Evolutionary conservation across 805 yeast genomes (phyloP).

Genomic region (Suhomyces canberraensis): DNA sequence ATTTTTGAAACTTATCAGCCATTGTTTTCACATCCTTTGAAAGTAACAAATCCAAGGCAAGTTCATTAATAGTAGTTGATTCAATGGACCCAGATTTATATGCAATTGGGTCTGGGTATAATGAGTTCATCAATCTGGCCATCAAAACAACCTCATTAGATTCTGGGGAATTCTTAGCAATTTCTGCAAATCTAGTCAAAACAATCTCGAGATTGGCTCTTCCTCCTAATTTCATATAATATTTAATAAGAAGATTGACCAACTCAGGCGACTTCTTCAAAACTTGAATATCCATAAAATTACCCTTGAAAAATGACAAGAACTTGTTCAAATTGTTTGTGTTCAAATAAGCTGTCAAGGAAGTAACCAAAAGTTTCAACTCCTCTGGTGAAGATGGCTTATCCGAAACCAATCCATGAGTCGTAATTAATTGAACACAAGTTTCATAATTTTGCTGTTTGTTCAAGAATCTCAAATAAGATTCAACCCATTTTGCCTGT

Average conservation of each 20-base stretch:
- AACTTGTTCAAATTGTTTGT: constrained; percentile 16
- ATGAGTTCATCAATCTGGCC: constrained; percentile 19
- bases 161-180: constrained; percentile 12
- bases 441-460: background rate
- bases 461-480: constrained; percentile 14
- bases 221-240: constrained; percentile 19
- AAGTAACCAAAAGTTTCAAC: background rate
- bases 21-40: constrained; percentile 11
- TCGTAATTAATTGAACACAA: constrained; percentile 9
- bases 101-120: constrained; percentile 6
- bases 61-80: constrained; percentile 5
- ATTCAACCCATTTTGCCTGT: constrained; percentile 17
- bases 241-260: constrained; percentile 19
- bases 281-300: constrained; percentile 11
- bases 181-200: constrained; percentile 14
- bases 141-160: constrained; percentile 16
- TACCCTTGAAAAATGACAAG: constrained; percentile 14
- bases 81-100: background rate
- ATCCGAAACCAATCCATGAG: constrained; percentile 3
- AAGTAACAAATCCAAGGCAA: constrained; percentile 6
- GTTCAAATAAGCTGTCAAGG: constrained; percentile 7
- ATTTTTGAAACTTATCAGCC: constrained; percentile 10
- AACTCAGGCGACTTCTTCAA: constrained; percentile 13
- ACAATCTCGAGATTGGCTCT: constrained; percentile 13
- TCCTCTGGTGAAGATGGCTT: background rate